Evolutionary conservation across 1,284 basidiomycete species (phyloP), one percentile per base, ranked within the genome.

Genomic region (Cerrena zonata): DNA sequence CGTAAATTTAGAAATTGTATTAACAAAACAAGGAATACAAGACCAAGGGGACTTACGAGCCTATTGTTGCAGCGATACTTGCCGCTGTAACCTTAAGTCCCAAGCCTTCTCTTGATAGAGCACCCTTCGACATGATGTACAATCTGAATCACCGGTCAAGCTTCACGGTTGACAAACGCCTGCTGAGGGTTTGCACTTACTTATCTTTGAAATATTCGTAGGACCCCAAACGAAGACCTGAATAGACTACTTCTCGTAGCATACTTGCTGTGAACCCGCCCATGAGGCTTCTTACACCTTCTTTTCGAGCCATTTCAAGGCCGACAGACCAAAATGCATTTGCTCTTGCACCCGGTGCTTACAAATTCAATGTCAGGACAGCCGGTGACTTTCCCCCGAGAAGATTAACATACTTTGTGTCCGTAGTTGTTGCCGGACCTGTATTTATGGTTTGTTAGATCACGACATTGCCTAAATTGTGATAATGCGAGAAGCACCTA

Each of bases 141-240:
- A 65, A 30, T 30, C 65, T 67, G 45, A 42, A n/a, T 5, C 19
- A 18, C 49, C 4, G n/a, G 30, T 5, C 15, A 15, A 11, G 2
- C 19, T 21, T 21, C 10, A 19, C 41, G 24, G 13, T 45, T 22
- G 5, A 15, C 7, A 24, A 19, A n/a, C 15, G 5, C 18, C n/a
- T n/a, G 22, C 39, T 19, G 18, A 24, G 34, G 15, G 30, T 34
- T 11, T 15, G 37, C 3, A 60, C 68, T 46, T 27, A 72, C 68
- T 58, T 58, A 54, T 70, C 68, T 55, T 72, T 72, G 63, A 70
- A 71, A 50, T 61, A 65, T 53, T 72, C 70, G 54, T 72, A 72
- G 18, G 69, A 64, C 4, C 70, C 70, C 40, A 72, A 60, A 3
- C 70, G 62, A 22, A 71, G 56, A 22, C 69, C 68, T 0, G 69